These are phyloP conservation scores for Conticribra weissflogii DNA, from an alignment of 108 stramenopile species.

Conservation along the genomic window DNA sequence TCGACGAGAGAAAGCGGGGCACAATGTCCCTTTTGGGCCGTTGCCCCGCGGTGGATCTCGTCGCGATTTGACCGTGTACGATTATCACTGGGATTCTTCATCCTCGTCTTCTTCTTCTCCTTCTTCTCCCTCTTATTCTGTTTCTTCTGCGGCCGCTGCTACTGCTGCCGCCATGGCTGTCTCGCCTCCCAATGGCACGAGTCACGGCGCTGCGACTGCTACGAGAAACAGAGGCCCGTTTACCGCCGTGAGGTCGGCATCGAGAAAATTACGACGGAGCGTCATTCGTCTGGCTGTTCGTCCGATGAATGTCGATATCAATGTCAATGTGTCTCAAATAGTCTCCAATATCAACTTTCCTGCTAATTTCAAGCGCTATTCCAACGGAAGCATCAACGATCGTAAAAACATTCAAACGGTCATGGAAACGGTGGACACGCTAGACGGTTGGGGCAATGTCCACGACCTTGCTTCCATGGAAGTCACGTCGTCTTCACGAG, in stretches of 20 bases:
- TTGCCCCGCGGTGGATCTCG: not conserved
- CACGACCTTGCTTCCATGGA: too few relatives aligned
- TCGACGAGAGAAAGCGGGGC: too few relatives aligned
- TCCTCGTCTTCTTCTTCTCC: not conserved
- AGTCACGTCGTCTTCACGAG: too few relatives aligned
- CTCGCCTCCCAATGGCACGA: too few relatives aligned
- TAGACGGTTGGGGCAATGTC: too few relatives aligned
- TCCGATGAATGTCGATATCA: not conserved
- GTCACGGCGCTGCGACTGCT: too few relatives aligned
- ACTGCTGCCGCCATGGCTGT: not conserved
- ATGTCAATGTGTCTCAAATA: not conserved
- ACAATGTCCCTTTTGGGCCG: constrained; percentile 6
- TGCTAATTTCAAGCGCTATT: not conserved
- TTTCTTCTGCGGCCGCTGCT: not conserved
- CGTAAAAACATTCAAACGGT: too few relatives aligned
- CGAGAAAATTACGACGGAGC: not conserved
- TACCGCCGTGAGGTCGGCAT: not conserved
- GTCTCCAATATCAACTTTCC: not conserved
- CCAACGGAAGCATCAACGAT: too few relatives aligned
- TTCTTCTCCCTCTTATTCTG: not conserved
- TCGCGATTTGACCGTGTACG: not conserved
- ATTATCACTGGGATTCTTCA: not conserved
- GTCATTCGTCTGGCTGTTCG: not conserved
- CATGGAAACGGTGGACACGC: too few relatives aligned
- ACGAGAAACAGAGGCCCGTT: not conserved